Conservation (phyloP, 2,329 filamentous ascomycete genomes). For the Colletotrichum tropicale region DNA sequence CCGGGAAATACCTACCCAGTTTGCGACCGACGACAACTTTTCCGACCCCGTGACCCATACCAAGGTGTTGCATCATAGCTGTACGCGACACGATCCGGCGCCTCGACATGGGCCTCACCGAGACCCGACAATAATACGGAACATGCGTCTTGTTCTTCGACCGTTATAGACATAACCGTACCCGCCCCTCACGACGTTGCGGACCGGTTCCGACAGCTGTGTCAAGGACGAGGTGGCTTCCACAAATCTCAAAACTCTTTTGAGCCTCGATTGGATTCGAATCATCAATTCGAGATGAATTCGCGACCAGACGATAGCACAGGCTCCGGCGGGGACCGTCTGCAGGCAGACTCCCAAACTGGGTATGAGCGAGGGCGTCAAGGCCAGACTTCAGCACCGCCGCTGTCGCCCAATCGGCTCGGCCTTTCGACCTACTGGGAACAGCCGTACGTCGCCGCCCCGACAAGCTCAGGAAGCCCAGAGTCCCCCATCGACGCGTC, state of each 20-base stretch:
- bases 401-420: conserved; percentile 36
- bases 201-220: background rate
- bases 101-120: background rate
- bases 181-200: background rate
- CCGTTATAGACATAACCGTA: background rate
- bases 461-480: conserved; percentile 38
- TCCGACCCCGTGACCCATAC: background rate
- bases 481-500: conserved; percentile 58
- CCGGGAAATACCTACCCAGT: background rate
- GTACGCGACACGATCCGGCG: background rate
- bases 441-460: conserved; percentile 44
- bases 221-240: background rate
- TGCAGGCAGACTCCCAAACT: conserved; percentile 21
- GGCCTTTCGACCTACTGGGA: conserved; percentile 59
- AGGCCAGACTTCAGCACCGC: background rate
- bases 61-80: background rate
- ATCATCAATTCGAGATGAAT: conserved; percentile 13
- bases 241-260: background rate
- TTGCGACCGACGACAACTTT: background rate
- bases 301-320: background rate
- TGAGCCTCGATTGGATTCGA: background rate
- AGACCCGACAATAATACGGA: background rate
- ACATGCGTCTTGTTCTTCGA: conserved; percentile 2
- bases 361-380: conserved; percentile 2
- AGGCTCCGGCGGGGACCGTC: conserved; percentile 2